These are phyloP conservation scores for Metschnikowia shivogae DNA, from an alignment of 805 yeast species.

Conservation along the genomic window DNA sequence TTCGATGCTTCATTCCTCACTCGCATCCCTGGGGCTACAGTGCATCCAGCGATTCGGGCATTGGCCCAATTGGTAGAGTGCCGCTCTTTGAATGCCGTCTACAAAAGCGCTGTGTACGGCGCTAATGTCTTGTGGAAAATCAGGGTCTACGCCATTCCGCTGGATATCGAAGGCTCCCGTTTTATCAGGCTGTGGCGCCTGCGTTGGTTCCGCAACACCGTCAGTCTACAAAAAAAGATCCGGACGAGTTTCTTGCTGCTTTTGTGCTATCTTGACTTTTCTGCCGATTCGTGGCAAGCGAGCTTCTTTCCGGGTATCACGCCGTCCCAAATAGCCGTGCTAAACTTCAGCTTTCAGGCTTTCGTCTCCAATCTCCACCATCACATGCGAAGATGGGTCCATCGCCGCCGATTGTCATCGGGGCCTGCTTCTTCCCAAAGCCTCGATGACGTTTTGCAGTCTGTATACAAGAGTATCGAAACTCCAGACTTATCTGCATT, in stretches of 20 bases:
- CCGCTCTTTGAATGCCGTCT: slow-evolving; percentile 45
- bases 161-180: slow-evolving; percentile 36
- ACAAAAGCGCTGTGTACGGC: slow-evolving; percentile 12
- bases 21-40: slow-evolving; percentile 5
- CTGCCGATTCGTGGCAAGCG: slow-evolving; percentile 32
- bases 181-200: slow-evolving; percentile 28
- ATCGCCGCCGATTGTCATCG: slow-evolving; percentile 1
- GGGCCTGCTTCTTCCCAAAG: slow-evolving; percentile 17
- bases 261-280: slow-evolving; percentile 42
- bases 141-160: slow-evolving; percentile 47
- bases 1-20: slow-evolving; percentile 42
- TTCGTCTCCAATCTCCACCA: slow-evolving; percentile 4
- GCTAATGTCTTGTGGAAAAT: slow-evolving; percentile 22
- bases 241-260: slow-evolving; percentile 31
- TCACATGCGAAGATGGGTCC: slow-evolving; percentile 11
- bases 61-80: slow-evolving; percentile 42
- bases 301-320: not conserved
- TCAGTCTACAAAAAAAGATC: slow-evolving; percentile 21
- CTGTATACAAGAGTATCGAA: slow-evolving; percentile 9
- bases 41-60: slow-evolving; percentile 28
- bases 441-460: slow-evolving; percentile 9
- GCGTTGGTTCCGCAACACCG: slow-evolving; percentile 22
- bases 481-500: slow-evolving; percentile 10
- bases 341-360: slow-evolving; percentile 8
- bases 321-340: not conserved